Evolutionary conservation across 2,329 filamentous ascomycete species (phyloP).

Genomic region (Cryphonectria radicalis): DNA sequence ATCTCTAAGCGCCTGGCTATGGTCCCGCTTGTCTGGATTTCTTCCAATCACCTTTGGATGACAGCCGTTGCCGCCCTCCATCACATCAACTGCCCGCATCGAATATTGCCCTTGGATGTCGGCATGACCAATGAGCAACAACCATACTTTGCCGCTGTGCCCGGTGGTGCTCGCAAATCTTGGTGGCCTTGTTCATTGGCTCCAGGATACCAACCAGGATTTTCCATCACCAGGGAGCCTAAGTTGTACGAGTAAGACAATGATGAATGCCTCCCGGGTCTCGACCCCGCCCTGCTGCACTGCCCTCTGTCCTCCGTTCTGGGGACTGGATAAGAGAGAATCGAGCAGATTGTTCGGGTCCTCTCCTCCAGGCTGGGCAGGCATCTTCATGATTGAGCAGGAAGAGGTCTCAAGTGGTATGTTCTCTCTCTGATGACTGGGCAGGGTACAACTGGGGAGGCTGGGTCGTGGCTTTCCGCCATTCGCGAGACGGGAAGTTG

Average conservation of each 20-base stretch:
- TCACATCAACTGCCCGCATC: slow-evolving; percentile 23
- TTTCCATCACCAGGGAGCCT: background rate
- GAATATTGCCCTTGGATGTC: slow-evolving; percentile 16
- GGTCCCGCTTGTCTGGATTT: slow-evolving; percentile 24
- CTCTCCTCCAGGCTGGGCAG: slow-evolving; percentile 1
- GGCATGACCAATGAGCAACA: slow-evolving; percentile 21
- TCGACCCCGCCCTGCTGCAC: slow-evolving; percentile 4
- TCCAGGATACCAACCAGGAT: background rate
- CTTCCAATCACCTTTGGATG: slow-evolving; percentile 28
- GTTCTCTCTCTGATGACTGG: slow-evolving; percentile 22
- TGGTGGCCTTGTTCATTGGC: slow-evolving; percentile 24
- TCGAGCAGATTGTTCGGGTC: background rate
- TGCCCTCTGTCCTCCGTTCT: slow-evolving; percentile 1
- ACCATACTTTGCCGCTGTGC: slow-evolving; percentile 26
- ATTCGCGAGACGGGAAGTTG: slow-evolving; percentile 24
- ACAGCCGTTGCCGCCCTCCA: slow-evolving; percentile 19
- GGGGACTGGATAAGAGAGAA: background rate
- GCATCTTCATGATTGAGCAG: slow-evolving; percentile 7
- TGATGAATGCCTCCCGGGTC: background rate
- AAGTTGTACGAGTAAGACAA: background rate
- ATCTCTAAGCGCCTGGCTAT: slow-evolving; percentile 29
- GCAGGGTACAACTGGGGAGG: slow-evolving; percentile 5
- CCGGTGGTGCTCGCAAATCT: slow-evolving; percentile 15
- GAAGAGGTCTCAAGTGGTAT: slow-evolving; percentile 14
- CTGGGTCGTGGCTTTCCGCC: slow-evolving; percentile 12